phyloP scores from a whole-genome alignment of 306 rosid genomes.

The Echinosophora koreensis region DNA sequence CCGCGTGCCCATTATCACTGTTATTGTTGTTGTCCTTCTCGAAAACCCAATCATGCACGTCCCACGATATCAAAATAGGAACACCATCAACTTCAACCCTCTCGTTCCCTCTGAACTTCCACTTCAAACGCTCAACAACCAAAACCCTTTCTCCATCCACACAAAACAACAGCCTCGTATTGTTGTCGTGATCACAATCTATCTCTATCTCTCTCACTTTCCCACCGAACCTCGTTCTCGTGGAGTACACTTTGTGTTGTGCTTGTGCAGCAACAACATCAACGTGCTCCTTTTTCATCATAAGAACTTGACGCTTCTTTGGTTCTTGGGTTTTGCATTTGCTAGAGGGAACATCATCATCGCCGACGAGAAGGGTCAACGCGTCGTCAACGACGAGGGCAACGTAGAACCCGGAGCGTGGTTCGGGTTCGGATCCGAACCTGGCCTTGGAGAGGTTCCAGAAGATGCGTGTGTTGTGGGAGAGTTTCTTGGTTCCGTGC shows the following conservation, averaged over 20 bases:
- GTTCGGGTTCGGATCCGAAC: constrained; percentile 71
- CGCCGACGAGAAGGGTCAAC: constrained; percentile 68
- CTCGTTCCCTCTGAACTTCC: constrained; percentile 87
- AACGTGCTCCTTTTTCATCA: constrained; percentile 73
- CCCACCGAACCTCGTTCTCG: constrained; percentile 61
- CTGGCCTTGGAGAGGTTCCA: constrained; percentile 74
- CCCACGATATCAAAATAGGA: constrained; percentile 78
- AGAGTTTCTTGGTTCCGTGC: constrained; percentile 67
- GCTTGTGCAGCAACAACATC: constrained; percentile 49
- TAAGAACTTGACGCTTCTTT: constrained; percentile 46
- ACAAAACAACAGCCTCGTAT: constrained; percentile 56
- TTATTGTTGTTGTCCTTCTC: constrained; percentile 39
- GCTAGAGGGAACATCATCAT: background rate
- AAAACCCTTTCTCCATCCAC: constrained; percentile 61
- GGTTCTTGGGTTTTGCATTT: constrained; percentile 52
- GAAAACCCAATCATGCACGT: constrained; percentile 83
- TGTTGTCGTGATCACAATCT: constrained; percentile 50
- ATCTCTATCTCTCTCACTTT: constrained; percentile 61
- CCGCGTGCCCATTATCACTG: constrained; percentile 60
- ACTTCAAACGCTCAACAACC: constrained; percentile 68
- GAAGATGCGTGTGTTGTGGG: constrained; percentile 52
- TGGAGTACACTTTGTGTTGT: constrained; percentile 58
- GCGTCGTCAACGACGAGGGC: constrained; percentile 64
- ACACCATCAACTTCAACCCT: constrained; percentile 56
- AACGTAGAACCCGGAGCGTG: constrained; percentile 64